Percentiles rank a stretch among this genome's conserved stretches.
These are phyloP conservation scores for Rhododendron williamsianum DNA, from an alignment of 148 eudicot species.

Conservation along the genomic window DNA sequence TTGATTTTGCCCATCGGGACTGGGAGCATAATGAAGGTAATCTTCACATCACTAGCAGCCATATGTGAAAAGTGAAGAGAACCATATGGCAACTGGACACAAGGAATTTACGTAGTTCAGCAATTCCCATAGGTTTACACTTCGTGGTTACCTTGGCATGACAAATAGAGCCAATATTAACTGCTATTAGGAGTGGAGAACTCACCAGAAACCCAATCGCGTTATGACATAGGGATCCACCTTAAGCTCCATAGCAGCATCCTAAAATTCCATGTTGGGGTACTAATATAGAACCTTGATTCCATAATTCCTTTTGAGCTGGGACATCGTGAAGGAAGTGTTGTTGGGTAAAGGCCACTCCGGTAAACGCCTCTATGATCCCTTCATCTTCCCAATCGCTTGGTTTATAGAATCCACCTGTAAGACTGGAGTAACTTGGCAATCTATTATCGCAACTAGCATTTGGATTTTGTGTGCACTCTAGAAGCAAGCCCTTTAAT, in stretches of 20 bases:
- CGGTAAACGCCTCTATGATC: neutral
- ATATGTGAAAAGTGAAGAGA: neutral
- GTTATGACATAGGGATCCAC: neutral
- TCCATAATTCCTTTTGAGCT: neutral
- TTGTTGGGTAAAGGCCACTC: neutral
- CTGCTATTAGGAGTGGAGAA: neutral
- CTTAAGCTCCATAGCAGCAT: neutral
- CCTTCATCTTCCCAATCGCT: neutral
- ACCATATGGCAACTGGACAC: neutral
- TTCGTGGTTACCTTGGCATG: neutral
- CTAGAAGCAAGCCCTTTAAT: neutral
- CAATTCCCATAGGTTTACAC: neutral
- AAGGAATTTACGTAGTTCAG: neutral
- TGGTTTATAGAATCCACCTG: neutral
- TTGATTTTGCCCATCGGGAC: neutral
- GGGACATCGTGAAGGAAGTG: neutral
- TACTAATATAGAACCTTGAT: neutral
- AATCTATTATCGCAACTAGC: neutral
- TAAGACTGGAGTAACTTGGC: neutral
- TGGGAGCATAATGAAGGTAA: neutral
- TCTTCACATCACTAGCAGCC: neutral
- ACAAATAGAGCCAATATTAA: neutral
- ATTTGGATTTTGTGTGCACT: neutral
- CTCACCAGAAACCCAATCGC: neutral
- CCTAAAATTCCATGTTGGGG: neutral